Evolutionary conservation across 352 stramenopile species (phyloP), one percentile per base, ranked within the genome.

Genomic region (Globisporangium perplexum): DNA sequence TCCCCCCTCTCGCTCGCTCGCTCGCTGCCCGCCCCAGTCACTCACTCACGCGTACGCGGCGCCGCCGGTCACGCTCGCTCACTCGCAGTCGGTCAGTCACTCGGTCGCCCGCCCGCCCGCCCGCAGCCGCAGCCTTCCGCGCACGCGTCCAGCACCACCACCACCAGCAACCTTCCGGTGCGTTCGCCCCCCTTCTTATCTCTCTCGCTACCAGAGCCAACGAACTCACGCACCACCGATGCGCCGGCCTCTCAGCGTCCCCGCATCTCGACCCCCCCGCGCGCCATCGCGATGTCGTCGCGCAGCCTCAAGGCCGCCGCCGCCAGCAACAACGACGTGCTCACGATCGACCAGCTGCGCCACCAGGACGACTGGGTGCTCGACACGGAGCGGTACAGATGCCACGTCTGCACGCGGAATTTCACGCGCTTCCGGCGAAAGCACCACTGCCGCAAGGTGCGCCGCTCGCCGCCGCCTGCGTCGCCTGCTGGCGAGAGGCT

Each of bases 281-380:
- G 18, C 11, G 24, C 38, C 15, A 42, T 7, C n/a, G 45, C 36
- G n/a, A 91, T 92, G 81, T 88, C 81, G 56, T 73, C 77, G 52
- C 83, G 84, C 54, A 72, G 67, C 53, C 66, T 88, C 50, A 91
- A 90, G 64, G 77, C 76, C 42, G 81, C 55, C 24, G 59, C 71
- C 65, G 90, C 88, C 66, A 78, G 76, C 53, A 74, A 75, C 61
- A 92, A 88, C 69, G 83, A 94, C 57, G 83, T 94, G 64, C 74
- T 94, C 53, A 91, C 81, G 49, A 94, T 94, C 57, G 83, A 94
- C 59, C 83, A 94, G 72, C 66, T 94, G 46, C 74, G 79, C 47
- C 82, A 92, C 69, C 81, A 94, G 64, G 83, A 94, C 56, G 83
- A 95, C 69, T 95, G 82, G 84, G 84, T 95, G 43, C 72, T 89